Evolutionary conservation across 2,329 filamentous ascomycete species (phyloP), one percentile per base, ranked within the genome.

Genomic region (Akanthomyces muscarius): DNA sequence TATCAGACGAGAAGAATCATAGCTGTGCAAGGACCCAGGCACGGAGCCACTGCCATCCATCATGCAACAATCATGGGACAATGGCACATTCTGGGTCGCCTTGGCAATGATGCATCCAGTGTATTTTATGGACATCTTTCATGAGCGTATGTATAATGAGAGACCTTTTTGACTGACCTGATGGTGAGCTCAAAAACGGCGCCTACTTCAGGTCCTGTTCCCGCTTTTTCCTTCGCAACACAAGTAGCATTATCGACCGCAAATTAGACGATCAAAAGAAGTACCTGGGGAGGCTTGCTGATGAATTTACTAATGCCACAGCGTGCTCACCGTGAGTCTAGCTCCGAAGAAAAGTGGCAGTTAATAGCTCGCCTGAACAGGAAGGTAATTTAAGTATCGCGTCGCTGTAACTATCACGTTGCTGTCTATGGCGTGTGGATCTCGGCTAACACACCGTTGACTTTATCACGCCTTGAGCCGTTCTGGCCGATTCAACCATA

Each of bases 181-280:
- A 7, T 8, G 25, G 53, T 45, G 58, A 53, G 10, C 33, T 61
- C 25, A 33, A 53, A 1, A 33, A 61, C 3, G 48, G 18, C 7
- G 21, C n/a, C 11, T 30, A 53, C n/a, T 28, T 44, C 33, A 41
- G 21, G 10, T 61, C 45, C 48, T 61, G 48, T n/a, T 53, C 48
- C 48, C 48, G 58, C 52, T 5, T 45, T 6, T 53, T 16, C 36
- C 48, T 18, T 18, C 58, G 23, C 25, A 25, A 53, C 33, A 5
- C 25, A 1, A 16, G 14, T 10, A 18, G n/a, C 10, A 11, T 53
- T 4, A 44, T 61, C 25, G 48, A 61, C n/a, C 14, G n/a, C 33
- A 61, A 61, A 33, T 48, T 61, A 18, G n/a, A 53, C 23, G 58
- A 61, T 11, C 36, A 18, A 18, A 13, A 44, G n/a, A 53, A 8